Conservation (phyloP, 1,139 yeast genomes). For the Torulaspora pretoriensis region DNA sequence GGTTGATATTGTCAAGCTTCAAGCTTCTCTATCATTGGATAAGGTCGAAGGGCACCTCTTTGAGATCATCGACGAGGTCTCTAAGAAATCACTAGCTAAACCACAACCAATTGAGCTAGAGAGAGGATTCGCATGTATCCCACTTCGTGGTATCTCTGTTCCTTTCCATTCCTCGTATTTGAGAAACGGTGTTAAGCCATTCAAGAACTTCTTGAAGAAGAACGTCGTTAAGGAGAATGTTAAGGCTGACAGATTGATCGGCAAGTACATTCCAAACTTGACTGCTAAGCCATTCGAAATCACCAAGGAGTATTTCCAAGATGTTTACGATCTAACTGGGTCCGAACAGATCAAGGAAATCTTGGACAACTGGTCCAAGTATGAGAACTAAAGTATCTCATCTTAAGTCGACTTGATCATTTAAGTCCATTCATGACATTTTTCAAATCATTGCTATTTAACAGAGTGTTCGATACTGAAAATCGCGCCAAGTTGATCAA, state of each 20-base stretch:
- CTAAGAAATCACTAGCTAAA: constrained; percentile 75
- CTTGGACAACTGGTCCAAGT: constrained; percentile 91
- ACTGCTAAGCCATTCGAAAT: constrained; percentile 96
- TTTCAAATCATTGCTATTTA: constrained; percentile 3
- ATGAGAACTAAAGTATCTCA: constrained; percentile 37
- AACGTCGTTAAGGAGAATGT: constrained; percentile 93
- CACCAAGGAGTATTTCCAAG: constrained; percentile 94
- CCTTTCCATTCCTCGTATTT: constrained; percentile 98
- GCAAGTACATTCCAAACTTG: constrained; percentile 96
- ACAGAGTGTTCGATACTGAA: constrained; percentile 4
- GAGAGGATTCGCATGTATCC: constrained; percentile 97
- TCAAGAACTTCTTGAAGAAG: constrained; percentile 94
- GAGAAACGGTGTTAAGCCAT: constrained; percentile 97
- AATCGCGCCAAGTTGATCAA: background rate
- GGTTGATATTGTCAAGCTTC: constrained; percentile 86
- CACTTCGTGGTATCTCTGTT: constrained; percentile 96
- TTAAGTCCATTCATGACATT: constrained; percentile 2
- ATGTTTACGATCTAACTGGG: constrained; percentile 85
- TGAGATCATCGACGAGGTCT: constrained; percentile 82
- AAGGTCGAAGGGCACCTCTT: constrained; percentile 81
- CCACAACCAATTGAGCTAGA: constrained; percentile 95
- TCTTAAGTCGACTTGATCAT: background rate
- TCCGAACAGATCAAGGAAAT: constrained; percentile 87
- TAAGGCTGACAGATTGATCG: constrained; percentile 87
- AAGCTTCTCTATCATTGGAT: constrained; percentile 75